A percentile compares a stretch with the other conserved stretches of the same genome.
These are phyloP conservation scores for Cutaneotrichosporon sp. DNA, from an alignment of 1,284 basidiomycete genomes.

Conservation along the genomic window DNA sequence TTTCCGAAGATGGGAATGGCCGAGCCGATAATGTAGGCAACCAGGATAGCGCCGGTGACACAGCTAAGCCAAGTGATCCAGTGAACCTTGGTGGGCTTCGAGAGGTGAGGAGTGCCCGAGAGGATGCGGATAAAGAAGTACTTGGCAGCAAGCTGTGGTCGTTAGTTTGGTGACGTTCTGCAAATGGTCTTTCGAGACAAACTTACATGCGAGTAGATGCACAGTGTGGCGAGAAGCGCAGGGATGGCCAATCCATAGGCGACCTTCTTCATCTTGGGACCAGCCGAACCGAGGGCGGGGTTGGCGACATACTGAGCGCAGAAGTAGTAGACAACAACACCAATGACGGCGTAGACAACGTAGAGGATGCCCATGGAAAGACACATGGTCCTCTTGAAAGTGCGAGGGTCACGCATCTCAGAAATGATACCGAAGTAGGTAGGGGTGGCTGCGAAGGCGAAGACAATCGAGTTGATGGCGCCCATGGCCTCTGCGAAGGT, in stretches of 20 bases:
- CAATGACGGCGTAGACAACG: constrained; percentile 35
- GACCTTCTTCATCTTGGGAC: constrained; percentile 44
- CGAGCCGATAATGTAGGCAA: constrained; percentile 18
- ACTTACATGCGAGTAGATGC: constrained; percentile 24
- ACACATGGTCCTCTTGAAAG: constrained; percentile 27
- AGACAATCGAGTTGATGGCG: constrained; percentile 39
- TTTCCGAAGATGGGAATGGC: constrained; percentile 24
- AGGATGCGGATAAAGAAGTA: constrained; percentile 60
- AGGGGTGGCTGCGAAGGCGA: constrained; percentile 37
- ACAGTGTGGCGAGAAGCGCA: constrained; percentile 28
- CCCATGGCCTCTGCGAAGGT: constrained; percentile 40
- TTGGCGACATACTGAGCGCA: constrained; percentile 44
- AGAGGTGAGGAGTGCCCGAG: constrained; percentile 56
- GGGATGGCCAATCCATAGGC: constrained; percentile 47
- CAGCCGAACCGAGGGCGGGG: constrained; percentile 45
- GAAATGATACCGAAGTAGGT: constrained; percentile 23
- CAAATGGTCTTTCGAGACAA: no score
- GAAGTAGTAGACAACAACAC: constrained; percentile 28
- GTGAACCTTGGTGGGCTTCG: constrained; percentile 56
- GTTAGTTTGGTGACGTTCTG: no score
- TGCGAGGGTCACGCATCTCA: constrained; percentile 36
- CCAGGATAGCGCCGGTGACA: constrained; percentile 26
- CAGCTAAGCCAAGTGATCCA: constrained; percentile 58
- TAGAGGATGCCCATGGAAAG: constrained; percentile 33
- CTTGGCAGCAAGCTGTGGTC: constrained; percentile 51